Evolutionary conservation across 768 basidiomycete species (phyloP).

Genomic region (Rhodosporidiobolus sp.): DNA sequence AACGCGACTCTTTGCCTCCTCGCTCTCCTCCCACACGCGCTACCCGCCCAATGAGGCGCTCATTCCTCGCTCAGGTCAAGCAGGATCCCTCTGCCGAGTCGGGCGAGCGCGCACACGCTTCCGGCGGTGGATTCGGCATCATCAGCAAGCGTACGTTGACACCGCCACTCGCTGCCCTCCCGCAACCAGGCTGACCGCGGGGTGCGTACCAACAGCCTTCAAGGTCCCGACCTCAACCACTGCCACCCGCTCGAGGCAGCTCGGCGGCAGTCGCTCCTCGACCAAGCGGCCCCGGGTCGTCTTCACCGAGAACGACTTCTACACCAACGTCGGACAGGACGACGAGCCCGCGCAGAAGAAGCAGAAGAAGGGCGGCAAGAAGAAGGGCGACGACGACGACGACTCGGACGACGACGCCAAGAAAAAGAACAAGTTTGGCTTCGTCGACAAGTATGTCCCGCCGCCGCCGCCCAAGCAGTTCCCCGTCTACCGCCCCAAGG

Average conservation of each 20-base stretch:
- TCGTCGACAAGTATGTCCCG: slow-evolving; percentile 46
- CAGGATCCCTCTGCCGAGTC: background rate
- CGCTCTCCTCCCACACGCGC: background rate
- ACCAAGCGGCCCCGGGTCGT: slow-evolving; percentile 33
- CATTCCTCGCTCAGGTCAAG: slow-evolving; percentile 16
- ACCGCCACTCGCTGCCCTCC: background rate
- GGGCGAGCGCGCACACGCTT: slow-evolving; percentile 2
- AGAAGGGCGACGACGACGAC: slow-evolving; percentile 53
- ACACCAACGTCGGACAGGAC: slow-evolving; percentile 52
- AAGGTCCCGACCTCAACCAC: slow-evolving; percentile 44
- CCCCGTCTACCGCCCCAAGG: slow-evolving; percentile 77
- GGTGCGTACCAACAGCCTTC: slow-evolving; percentile 40
- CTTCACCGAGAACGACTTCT: slow-evolving; percentile 43
- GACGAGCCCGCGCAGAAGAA: slow-evolving; percentile 58
- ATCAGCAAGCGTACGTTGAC: slow-evolving; percentile 41
- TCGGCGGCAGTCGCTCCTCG: slow-evolving; percentile 34
- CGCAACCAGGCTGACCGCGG: slow-evolving; percentile 3
- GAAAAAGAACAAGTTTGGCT: slow-evolving; percentile 47
- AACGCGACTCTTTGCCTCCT: background rate
- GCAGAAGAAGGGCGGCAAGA: slow-evolving; percentile 63
- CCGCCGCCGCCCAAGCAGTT: slow-evolving; percentile 34
- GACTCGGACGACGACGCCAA: slow-evolving; percentile 38
- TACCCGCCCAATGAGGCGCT: slow-evolving; percentile 17
- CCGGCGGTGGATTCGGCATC: slow-evolving; percentile 49
- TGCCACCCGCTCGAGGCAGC: slow-evolving; percentile 31